These are phyloP conservation scores for Sugiyamaella pinicola DNA, from an alignment of 1,139 yeast genomes.

Conservation along the genomic window DNA sequence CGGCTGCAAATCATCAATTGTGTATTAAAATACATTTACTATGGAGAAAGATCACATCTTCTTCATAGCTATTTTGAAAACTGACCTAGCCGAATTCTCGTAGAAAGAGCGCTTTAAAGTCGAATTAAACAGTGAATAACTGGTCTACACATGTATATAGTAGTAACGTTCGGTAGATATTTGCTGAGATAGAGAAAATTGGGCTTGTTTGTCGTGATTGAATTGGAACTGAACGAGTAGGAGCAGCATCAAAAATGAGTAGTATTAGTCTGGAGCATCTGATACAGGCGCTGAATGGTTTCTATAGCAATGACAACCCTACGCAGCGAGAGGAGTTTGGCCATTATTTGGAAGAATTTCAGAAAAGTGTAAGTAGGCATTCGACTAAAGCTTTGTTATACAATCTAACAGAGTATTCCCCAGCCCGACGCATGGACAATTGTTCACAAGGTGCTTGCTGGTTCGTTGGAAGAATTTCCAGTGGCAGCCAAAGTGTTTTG, in stretches of 20 bases:
- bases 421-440: conserved; percentile 47
- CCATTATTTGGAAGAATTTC: conserved; percentile 73
- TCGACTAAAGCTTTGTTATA: too few species aligned
- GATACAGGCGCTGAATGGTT: conserved; percentile 57
- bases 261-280: conserved; percentile 26
- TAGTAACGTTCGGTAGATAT: too few species aligned
- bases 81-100: too few species aligned
- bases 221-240: too few species aligned
- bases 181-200: too few species aligned
- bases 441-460: conserved; percentile 40
- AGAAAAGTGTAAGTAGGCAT: conserved; percentile 61
- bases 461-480: conserved; percentile 26
- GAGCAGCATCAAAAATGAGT: conserved; percentile 9
- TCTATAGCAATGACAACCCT: conserved; percentile 59
- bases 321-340: conserved; percentile 62
- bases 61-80: too few species aligned
- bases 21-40: not conserved
- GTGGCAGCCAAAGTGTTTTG: conserved; percentile 69
- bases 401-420: conserved; percentile 9
- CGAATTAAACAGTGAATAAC: too few species aligned
- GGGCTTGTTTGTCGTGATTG: too few species aligned
- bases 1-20: not conserved
- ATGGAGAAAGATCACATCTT: too few species aligned
- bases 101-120: too few species aligned
- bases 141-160: not conserved